phyloP scores from a whole-genome alignment of 495 filamentous ascomycete species.

The Hypoxylon crocopeplum region DNA sequence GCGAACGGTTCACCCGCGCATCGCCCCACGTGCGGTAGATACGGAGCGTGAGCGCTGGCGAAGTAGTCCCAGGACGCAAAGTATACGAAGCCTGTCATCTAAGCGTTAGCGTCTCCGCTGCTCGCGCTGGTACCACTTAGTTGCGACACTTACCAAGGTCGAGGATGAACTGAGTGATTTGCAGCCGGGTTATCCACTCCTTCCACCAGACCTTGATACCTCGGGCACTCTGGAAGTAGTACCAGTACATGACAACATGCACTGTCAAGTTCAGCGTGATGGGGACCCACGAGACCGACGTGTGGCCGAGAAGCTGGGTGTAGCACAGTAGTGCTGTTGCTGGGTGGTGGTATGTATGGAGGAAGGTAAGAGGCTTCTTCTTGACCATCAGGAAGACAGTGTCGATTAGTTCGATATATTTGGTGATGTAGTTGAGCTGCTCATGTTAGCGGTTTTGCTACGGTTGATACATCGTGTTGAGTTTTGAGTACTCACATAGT shows the following conservation, averaged over 20 bases:
- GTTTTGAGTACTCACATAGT: slow-evolving; percentile 66
- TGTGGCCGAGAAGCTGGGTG: slow-evolving; percentile 77
- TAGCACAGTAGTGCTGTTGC: slow-evolving; percentile 83
- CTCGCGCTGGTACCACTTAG: background rate
- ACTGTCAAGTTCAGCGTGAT: slow-evolving; percentile 78
- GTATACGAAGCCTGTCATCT: slow-evolving; percentile 77
- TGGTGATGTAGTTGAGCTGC: slow-evolving; percentile 82
- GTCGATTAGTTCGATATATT: slow-evolving; percentile 80
- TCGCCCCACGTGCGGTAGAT: slow-evolving; percentile 78
- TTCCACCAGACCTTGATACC: slow-evolving; percentile 86
- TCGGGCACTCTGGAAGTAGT: slow-evolving; percentile 78
- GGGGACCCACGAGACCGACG: slow-evolving; percentile 78
- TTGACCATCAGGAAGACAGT: slow-evolving; percentile 82
- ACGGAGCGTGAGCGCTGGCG: slow-evolving; percentile 84
- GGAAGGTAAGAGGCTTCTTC: slow-evolving; percentile 85
- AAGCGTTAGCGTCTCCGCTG: slow-evolving; percentile 17
- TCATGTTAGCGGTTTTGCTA: slow-evolving; percentile 37
- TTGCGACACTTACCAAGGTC: slow-evolving; percentile 65
- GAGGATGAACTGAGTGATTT: slow-evolving; percentile 80
- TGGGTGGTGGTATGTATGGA: slow-evolving; percentile 84
- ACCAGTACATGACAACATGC: slow-evolving; percentile 71
- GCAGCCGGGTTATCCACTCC: slow-evolving; percentile 84
- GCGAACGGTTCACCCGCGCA: slow-evolving; percentile 97
- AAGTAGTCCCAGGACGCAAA: slow-evolving; percentile 95
- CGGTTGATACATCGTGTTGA: background rate